Base-by-base conservation (phyloP, 352 stramenopile genomes). In the Phytophthora boehmeriae region DNA sequence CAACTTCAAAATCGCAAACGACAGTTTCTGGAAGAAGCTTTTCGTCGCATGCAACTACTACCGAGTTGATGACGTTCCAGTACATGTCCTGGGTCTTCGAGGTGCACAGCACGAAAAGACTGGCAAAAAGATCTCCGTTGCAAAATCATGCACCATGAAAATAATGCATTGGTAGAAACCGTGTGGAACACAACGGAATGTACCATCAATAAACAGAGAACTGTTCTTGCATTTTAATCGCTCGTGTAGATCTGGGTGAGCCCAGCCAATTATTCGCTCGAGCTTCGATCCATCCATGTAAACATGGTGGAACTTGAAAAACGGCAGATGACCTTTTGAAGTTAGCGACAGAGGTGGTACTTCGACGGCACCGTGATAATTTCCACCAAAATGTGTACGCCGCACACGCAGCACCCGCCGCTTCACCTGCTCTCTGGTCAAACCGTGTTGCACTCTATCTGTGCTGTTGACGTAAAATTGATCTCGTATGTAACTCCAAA, bases 81-180 rank as follows among this genome's bases (percentile, higher is more conserved):
- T 47, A 47, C 41, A 47, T 47, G 8, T 47, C 41, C 16, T 47
- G 41, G n/a, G 41, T 47, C 20, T 47, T 47, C 41, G 41, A 19
- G 8, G 41, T 25, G 41, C 41, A 47, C 8, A 47, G 41, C 20
- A 47, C 20, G 20, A 25, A 47, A 47, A 47, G 10, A 47, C 41
- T 11, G 41, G 41, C n/a, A 47, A 25, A n/a, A 47, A 47, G 8
- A 47, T 19, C 9, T 47, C 41, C 9, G n/a, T 47, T 11, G 41
- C 41, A 8, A 25, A 19, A n/a, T 47, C 41, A 16, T 47, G 41
- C n/a, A 47, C 41, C 41, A 47, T 47, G 17, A 47, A 25, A 8
- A 47, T 11, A 47, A 47, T 16, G 16, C 41, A 47, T n/a, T 25
- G 41, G 16, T 47, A 47, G 20, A 47, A 47, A 19, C 41, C 20